Base-by-base conservation (phyloP, 2,329 filamentous ascomycete genomes). In the Ophioceras dolichostomum region DNA sequence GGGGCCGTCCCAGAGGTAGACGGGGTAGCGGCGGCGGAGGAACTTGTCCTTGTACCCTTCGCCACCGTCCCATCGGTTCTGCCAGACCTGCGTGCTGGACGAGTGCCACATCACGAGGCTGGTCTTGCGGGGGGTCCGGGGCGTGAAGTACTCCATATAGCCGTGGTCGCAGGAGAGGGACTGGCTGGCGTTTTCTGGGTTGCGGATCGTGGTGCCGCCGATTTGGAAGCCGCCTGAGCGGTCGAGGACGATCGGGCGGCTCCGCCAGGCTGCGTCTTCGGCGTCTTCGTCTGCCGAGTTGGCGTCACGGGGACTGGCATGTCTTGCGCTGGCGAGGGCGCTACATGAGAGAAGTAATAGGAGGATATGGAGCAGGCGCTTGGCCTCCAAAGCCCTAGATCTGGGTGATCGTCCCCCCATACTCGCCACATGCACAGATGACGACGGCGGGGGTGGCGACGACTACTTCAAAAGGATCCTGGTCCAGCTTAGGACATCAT, bases 1-100 rank as follows among this genome's bases (percentile, higher is more conserved):
- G 2, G 56, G 56, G 1, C 52, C 56, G n/a, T 59, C 67, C 53
- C 51, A 59, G 16, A 60, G 54, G 37, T 55, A 60, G 5, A 60
- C 57, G 7, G 56, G 56, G 33, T 59, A 60, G 40, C 53, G 45
- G 5, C 51, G 50, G 26, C 56, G 53, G 32, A 59, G 41, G 36
- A 58, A 57, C 49, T 51, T 58, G 47, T 60, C 57, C 40, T 59
- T 59, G 48, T 50, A 60, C n/a, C 56, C 57, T 21, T 57, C 53
- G 32, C 57, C 56, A 29, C 57, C 57, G 43, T 58, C 56, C 49
- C 51, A 59, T 13, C 57, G 53, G 42, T 59, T 60, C 39, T 60
- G 57, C 42, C 47, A 59, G 5, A 48, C 51, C 40, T 60, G 57
- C 4, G 55, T 59, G 43, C 49, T 55, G 12, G 55, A 56, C 40